Evolutionary conservation across 306 rosid genomes (phyloP).

Genomic region (Quercus aquifolioides): DNA sequence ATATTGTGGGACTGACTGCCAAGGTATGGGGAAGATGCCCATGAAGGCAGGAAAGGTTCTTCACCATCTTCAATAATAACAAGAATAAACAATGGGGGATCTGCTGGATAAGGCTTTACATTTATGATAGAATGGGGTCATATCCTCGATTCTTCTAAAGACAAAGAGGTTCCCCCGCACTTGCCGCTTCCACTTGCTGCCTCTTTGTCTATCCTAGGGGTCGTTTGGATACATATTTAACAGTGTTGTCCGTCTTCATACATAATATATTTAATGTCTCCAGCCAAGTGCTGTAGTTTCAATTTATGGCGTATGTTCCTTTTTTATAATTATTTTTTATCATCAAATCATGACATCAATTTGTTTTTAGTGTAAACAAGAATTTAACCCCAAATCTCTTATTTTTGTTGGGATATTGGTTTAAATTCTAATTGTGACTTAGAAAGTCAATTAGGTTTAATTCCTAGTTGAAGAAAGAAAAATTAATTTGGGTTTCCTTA

Average conservation of each 20-base stretch:
- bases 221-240: not conserved
- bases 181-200: not conserved
- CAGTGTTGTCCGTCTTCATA: not conserved
- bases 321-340: too few species aligned
- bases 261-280: not conserved
- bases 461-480: too few species aligned
- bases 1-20: not conserved
- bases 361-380: too few species aligned
- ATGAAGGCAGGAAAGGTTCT: not conserved
- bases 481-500: too few species aligned
- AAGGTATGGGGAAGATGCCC: not conserved
- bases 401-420: too few species aligned
- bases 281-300: too few species aligned
- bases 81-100: not conserved
- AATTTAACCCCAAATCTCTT: too few species aligned
- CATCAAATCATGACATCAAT: too few species aligned
- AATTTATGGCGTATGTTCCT: accelerated
- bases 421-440: too few species aligned
- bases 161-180: not conserved
- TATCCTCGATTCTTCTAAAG: not conserved
- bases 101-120: too few species aligned
- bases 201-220: not conserved
- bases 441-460: too few species aligned
- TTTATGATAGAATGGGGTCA: not conserved
- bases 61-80: not conserved